A percentile compares a stretch with the other conserved stretches of the same genome.
These are phyloP conservation scores for Cyphellophora attinorum DNA, from an alignment of 2,329 filamentous ascomycete genomes.

Conservation along the genomic window DNA sequence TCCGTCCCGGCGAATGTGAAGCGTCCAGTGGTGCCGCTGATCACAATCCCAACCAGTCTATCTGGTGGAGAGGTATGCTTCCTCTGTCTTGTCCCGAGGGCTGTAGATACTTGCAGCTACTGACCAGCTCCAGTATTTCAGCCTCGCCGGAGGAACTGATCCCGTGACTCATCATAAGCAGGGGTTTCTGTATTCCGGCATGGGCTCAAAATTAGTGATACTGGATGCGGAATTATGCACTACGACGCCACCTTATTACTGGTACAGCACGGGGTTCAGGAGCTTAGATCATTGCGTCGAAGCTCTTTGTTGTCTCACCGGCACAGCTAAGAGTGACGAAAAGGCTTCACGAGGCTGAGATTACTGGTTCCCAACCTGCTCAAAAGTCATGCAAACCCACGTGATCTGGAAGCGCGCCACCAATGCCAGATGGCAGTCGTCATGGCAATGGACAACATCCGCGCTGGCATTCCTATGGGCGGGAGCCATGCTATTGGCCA, in stretches of 20 bases:
- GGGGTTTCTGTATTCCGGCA: conserved; percentile 25
- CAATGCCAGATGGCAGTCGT: conserved; percentile 43
- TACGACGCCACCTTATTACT: conserved; percentile 44
- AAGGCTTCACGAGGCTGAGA: conserved; percentile 29
- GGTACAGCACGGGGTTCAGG: conserved; percentile 49
- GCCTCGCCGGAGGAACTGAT: no score
- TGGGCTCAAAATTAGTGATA: conserved; percentile 43
- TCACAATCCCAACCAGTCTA: conserved; percentile 32
- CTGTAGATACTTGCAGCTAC: no score
- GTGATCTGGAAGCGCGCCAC: conserved; percentile 34
- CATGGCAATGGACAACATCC: conserved; percentile 42
- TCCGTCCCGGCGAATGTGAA: no score
- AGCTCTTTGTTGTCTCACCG: conserved; percentile 36
- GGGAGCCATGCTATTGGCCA: conserved; percentile 45
- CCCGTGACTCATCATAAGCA: conserved; percentile 26
- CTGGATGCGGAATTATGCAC: conserved; percentile 44
- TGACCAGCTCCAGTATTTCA: no score
- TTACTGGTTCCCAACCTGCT: conserved; percentile 35
- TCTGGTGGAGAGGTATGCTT: conserved; percentile 35
- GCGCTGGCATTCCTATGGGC: conserved; percentile 33
- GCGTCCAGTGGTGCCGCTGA: conserved; percentile 8
- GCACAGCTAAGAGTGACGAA: conserved; percentile 25
- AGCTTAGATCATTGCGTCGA: conserved; percentile 52
- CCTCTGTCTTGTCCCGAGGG: no score
- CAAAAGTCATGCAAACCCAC: conserved; percentile 25